Base-by-base conservation (phyloP, 805 yeast genomes). In the Sugiyamaella americana region DNA sequence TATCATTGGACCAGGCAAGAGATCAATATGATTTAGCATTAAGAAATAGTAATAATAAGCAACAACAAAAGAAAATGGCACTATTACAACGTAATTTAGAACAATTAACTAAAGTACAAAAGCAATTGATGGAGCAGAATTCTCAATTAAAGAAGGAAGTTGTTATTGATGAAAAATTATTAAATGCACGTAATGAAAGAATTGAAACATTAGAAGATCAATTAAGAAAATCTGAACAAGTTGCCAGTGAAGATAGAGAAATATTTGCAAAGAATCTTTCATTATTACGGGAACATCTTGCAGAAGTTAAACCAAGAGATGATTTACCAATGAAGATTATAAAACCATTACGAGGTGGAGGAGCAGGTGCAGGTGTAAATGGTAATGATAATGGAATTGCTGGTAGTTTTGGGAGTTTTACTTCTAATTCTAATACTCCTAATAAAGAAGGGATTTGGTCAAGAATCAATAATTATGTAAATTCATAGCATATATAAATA, bases 111-210 rank as follows among this genome's bases (percentile, higher is more conserved):
- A 68, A 66, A n/a, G 80, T 80, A 47, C 71, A 83, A 46, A 71
- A 71, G 43, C 84, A 82, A 50, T 73, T 82, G 26, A 82, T 80
- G 50, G 62, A 69, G n/a, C 82, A 80, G 58, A 84, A 84, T 58
- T 64, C 70, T 24, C 68, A 74, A 42, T 63, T 84, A 29, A 69
- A 76, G 43, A 76, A 72, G 53, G 87, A 82, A 53, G 66, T 82
- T 17, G 68, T 69, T 22, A 67, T 79, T 3, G 69, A 78, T 35
- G 77, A 77, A 48, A 72, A 76, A 51, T 71, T 82, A 49, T 73
- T 82, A 24, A 80, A 75, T 17, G 65, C 77, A 16, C 72, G 87
- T 46, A 76, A 76, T 49, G 71, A 70, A 44, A 71, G 83, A 41
- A 82, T 84, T 41, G 68, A 69, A 44, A 70, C 74, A 24, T 66